Percentiles rank a stretch among this genome's conserved stretches.
phyloP scores from a whole-genome alignment of 2,329 filamentous ascomycete genomes.

The Verticillium nubilum region DNA sequence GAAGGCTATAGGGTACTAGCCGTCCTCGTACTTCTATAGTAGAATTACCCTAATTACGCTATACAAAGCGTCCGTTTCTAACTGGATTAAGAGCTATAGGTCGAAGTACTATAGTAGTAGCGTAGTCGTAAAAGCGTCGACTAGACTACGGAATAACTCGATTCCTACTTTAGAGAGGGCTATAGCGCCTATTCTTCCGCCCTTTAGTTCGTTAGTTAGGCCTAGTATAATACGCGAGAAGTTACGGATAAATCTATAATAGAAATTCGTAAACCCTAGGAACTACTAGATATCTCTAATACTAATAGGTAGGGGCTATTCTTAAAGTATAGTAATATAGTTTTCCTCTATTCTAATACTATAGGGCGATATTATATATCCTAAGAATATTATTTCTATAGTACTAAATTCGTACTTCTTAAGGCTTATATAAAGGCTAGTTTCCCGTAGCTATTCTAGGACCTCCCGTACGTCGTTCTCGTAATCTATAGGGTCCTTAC shows the following conservation, averaged over 20 bases:
- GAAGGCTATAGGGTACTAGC: slow-evolving; percentile 3
- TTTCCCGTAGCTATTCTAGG: not conserved
- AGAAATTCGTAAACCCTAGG: slow-evolving; percentile 10
- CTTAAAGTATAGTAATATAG: slow-evolving; percentile 1
- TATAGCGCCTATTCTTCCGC: not conserved
- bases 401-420: not conserved
- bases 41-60: not conserved
- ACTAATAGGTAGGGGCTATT: not conserved
- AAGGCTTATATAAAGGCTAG: not conserved
- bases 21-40: slow-evolving; percentile 2
- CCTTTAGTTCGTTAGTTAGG: not conserved
- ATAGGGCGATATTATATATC: slow-evolving; percentile 4
- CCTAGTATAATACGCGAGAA: not conserved
- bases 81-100: not conserved
- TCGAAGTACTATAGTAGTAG: not conserved
- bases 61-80: slow-evolving; percentile 1
- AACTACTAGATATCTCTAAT: slow-evolving; percentile 5
- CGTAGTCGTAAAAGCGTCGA: not conserved
- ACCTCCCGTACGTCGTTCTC: not conserved
- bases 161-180: not conserved
- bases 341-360: not conserved
- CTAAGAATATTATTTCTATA: slow-evolving; percentile 1
- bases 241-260: slow-evolving; percentile 9
- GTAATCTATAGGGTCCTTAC: not conserved
- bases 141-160: not conserved